Percentiles rank a stretch among this genome's conserved stretches.
Evolutionary conservation across 345 rosid species (phyloP).

Genomic region (Sisymbrium irio): DNA sequence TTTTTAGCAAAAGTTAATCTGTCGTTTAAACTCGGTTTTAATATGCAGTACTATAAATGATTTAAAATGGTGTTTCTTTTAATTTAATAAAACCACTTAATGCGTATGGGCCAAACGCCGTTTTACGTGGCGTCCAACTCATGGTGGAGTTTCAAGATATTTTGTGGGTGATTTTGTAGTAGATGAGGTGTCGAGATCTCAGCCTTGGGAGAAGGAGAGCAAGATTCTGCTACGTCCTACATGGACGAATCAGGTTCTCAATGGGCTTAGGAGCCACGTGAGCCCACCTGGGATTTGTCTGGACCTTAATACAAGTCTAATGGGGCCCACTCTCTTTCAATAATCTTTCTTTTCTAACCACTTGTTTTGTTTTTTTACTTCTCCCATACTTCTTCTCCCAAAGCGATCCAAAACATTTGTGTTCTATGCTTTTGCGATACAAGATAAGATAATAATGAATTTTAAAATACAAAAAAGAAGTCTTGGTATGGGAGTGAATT

Average conservation of each 20-base stretch:
- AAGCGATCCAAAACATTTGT: conserved; percentile 15
- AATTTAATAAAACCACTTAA: not conserved
- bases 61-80: not conserved
- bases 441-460: conserved; percentile 11
- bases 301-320: conserved; percentile 27
- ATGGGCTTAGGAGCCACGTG: conserved; percentile 43
- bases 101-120: conserved; percentile 1
- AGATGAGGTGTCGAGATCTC: conserved; percentile 33
- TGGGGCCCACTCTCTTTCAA: conserved; percentile 9
- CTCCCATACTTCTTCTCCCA: conserved; percentile 19
- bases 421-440: not conserved
- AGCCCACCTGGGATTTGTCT: conserved; percentile 36
- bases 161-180: conserved; percentile 16
- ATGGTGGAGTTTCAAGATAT: conserved; percentile 32
- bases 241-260: conserved; percentile 51
- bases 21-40: not conserved
- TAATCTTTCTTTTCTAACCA: conserved; percentile 21
- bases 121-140: conserved; percentile 24
- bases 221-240: conserved; percentile 44
- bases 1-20: no score
- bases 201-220: conserved; percentile 10
- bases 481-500: not conserved
- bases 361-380: conserved; percentile 28
- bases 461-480: not conserved
- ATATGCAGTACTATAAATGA: not conserved